These are phyloP conservation scores for Sequoia sempervirens DNA, from an alignment of 75 land plant genomes.

Conservation along the genomic window DNA sequence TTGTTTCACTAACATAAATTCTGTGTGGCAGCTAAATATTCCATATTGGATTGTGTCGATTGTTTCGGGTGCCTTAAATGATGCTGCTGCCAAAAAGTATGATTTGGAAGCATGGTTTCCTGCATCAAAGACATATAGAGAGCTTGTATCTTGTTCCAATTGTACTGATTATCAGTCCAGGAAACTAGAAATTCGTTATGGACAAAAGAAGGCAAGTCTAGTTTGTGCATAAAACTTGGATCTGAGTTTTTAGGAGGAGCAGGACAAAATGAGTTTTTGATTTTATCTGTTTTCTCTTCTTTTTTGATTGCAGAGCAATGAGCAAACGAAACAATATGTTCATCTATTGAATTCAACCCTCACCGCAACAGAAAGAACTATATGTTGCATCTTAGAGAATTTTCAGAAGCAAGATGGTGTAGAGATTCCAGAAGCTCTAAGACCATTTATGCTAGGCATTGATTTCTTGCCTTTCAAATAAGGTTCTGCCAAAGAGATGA, in stretches of 20 bases:
- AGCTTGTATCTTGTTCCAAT: slow-evolving; percentile 96
- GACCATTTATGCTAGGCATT: slow-evolving; percentile 63
- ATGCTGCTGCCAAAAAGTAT: slow-evolving; percentile 96
- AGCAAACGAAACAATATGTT: slow-evolving; percentile 75
- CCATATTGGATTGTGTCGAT: slow-evolving; percentile 86
- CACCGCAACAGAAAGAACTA: slow-evolving; percentile 91
- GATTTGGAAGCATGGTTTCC: slow-evolving; percentile 98
- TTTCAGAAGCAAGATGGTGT: slow-evolving; percentile 85
- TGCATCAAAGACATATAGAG: slow-evolving; percentile 87
- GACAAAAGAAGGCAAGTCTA: slow-evolving; percentile 80
- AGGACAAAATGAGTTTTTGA: not conserved
- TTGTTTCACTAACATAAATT: not conserved
- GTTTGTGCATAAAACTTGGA: not conserved
- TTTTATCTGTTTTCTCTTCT: slow-evolving; percentile 1
- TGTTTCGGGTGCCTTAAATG: slow-evolving; percentile 96
- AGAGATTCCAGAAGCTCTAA: slow-evolving; percentile 62
- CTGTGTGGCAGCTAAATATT: slow-evolving; percentile 58
- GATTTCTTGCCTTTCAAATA: slow-evolving; percentile 66
- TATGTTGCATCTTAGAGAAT: slow-evolving; percentile 92
- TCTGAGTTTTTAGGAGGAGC: not conserved
- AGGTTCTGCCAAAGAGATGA: slow-evolving; percentile 21
- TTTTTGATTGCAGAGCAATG: slow-evolving; percentile 58
- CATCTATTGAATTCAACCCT: slow-evolving; percentile 92
- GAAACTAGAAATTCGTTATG: slow-evolving; percentile 82
- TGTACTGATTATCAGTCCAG: slow-evolving; percentile 93